Conservation (phyloP, 2,329 filamentous ascomycete genomes). For the Trichoderma sp. region DNA sequence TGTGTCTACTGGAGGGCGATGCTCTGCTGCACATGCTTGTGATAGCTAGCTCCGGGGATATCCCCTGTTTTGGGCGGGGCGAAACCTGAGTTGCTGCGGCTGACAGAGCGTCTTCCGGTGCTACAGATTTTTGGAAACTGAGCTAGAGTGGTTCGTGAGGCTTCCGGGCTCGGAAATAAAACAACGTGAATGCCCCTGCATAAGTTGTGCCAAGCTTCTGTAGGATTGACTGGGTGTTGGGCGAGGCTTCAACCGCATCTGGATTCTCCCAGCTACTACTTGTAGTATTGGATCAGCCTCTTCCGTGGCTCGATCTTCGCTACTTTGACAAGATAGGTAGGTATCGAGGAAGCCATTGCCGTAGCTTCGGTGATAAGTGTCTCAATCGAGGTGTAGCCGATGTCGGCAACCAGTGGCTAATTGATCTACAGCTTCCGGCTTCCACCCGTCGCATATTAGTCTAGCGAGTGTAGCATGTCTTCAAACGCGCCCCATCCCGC, state of each 20-base stretch:
- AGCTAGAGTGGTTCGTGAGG: slow-evolving; percentile 18
- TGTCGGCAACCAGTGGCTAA: background rate
- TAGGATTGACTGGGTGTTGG: background rate
- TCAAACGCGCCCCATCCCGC: background rate
- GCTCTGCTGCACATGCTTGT: slow-evolving; percentile 1
- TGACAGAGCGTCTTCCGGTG: slow-evolving; percentile 4
- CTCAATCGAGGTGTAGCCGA: background rate
- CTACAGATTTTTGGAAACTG: slow-evolving; percentile 9
- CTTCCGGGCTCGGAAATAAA: slow-evolving; percentile 22
- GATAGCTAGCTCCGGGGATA: slow-evolving; percentile 9
- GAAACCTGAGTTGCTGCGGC: background rate
- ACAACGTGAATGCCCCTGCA: slow-evolving; percentile 10
- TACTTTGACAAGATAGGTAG: background rate
- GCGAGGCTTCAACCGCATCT: background rate
- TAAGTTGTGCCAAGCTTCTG: background rate
- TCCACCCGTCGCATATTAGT: background rate
- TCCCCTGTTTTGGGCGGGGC: slow-evolving; percentile 20
- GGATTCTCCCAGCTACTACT: background rate
- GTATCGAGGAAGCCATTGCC: background rate
- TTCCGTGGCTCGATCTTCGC: background rate
- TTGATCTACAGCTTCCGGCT: background rate
- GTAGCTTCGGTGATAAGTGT: background rate
- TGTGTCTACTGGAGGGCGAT: slow-evolving; percentile 5
- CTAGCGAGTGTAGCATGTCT: background rate
- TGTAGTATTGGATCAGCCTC: background rate